Evolutionary conservation across 2,329 filamentous ascomycete species (phyloP).

Genomic region (Ophiostoma ips): DNA sequence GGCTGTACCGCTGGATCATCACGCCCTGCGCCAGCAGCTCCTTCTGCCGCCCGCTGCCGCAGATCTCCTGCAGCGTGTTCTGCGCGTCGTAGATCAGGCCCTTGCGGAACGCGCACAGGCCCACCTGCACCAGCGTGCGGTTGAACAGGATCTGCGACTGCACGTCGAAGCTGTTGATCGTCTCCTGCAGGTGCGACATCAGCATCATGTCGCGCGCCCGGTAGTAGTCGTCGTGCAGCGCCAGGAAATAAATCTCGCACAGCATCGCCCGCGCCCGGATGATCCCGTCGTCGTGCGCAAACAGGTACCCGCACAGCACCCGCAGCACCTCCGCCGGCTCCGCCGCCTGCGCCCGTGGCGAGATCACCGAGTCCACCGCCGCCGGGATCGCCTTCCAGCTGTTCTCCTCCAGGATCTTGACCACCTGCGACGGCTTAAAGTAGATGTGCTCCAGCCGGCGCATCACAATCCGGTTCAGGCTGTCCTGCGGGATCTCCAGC

Average conservation of each 20-base stretch:
- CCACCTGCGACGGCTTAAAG: slow-evolving; percentile 93
- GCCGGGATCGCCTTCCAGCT: slow-evolving; percentile 71
- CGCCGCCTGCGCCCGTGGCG: slow-evolving; percentile 51
- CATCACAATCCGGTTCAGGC: slow-evolving; percentile 84
- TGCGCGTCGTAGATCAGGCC: slow-evolving; percentile 96
- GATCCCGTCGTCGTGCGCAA: slow-evolving; percentile 87
- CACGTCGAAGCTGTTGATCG: slow-evolving; percentile 90
- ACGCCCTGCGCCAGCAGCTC: slow-evolving; percentile 95
- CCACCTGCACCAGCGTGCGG: slow-evolving; percentile 91
- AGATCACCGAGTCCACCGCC: slow-evolving; percentile 63
- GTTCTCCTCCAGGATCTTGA: slow-evolving; percentile 87
- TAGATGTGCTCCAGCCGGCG: slow-evolving; percentile 92
- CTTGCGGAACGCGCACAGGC: slow-evolving; percentile 93
- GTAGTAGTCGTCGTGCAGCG: slow-evolving; percentile 96
- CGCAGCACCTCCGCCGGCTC: slow-evolving; percentile 69
- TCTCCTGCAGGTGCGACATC: slow-evolving; percentile 98
- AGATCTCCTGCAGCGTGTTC: slow-evolving; percentile 95
- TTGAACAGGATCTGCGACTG: slow-evolving; percentile 98
- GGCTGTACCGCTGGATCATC: slow-evolving; percentile 92
- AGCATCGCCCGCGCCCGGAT: slow-evolving; percentile 94
- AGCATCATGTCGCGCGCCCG: slow-evolving; percentile 97
- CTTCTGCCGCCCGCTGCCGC: slow-evolving; percentile 93
- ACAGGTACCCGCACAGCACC: slow-evolving; percentile 86
- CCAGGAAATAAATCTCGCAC: slow-evolving; percentile 96
- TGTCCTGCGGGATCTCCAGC: slow-evolving; percentile 68